A percentile compares a stretch with the other conserved stretches of the same genome.
phyloP scores from a whole-genome alignment of 805 yeast genomes.

The Debaryomyces tyrocola region DNA sequence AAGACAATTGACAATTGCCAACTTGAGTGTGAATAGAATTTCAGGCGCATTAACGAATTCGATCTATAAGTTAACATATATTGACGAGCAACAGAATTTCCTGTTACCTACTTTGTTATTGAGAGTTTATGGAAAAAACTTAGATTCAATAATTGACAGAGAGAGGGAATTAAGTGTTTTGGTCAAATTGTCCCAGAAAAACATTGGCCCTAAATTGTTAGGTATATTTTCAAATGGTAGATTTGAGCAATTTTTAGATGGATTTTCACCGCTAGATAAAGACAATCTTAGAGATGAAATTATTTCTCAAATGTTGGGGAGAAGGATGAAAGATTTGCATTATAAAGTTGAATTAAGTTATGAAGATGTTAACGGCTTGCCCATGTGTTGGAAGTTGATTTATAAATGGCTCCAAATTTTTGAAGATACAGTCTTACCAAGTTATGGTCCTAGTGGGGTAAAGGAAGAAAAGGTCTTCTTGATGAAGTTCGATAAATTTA shows the following conservation, averaged over 20 bases:
- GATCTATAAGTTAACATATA: slow-evolving; percentile 71
- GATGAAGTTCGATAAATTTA: slow-evolving; percentile 51
- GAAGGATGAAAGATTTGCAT: slow-evolving; percentile 96
- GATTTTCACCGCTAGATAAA: slow-evolving; percentile 74
- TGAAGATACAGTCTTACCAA: slow-evolving; percentile 42
- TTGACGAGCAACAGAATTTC: slow-evolving; percentile 30
- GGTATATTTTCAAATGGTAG: slow-evolving; percentile 94
- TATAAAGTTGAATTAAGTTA: slow-evolving; percentile 65
- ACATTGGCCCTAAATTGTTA: slow-evolving; percentile 83
- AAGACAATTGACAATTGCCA: slow-evolving; percentile 39
- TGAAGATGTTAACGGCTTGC: slow-evolving; percentile 58
- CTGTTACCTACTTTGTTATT: slow-evolving; percentile 63
- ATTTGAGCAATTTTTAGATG: slow-evolving; percentile 87
- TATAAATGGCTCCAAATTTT: slow-evolving; percentile 64
- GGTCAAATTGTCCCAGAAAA: slow-evolving; percentile 68
- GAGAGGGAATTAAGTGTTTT: slow-evolving; percentile 73
- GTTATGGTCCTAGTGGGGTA: slow-evolving; percentile 30
- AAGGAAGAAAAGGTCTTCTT: slow-evolving; percentile 40
- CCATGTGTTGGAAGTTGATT: slow-evolving; percentile 69
- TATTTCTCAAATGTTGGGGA: slow-evolving; percentile 80
- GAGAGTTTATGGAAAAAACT: slow-evolving; percentile 87
- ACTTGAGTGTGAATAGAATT: slow-evolving; percentile 62
- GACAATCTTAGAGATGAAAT: slow-evolving; percentile 73
- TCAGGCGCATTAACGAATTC: slow-evolving; percentile 94
- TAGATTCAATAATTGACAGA: slow-evolving; percentile 82